Conservation (phyloP, 2,329 filamentous ascomycete genomes). For the Scedosporium dehoogii region DNA sequence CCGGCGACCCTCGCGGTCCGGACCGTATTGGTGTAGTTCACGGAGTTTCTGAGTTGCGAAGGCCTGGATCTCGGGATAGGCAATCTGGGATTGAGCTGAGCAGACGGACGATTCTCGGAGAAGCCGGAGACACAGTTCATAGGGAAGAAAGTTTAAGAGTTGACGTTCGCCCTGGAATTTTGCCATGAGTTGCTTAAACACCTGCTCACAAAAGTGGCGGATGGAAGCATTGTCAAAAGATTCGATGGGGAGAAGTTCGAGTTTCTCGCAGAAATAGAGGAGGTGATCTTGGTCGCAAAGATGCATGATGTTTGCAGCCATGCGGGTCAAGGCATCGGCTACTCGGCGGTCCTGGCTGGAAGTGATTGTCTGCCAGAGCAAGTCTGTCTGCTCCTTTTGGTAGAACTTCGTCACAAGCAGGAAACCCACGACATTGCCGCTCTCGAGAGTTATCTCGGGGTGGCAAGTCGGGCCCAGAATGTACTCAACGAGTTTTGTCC, state of each 20-base stretch:
- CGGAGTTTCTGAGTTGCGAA: slow-evolving; percentile 54
- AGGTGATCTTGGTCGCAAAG: slow-evolving; percentile 40
- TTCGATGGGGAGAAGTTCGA: slow-evolving; percentile 53
- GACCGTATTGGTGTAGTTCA: slow-evolving; percentile 47
- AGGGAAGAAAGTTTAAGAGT: slow-evolving; percentile 30
- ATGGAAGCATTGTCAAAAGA: slow-evolving; percentile 48
- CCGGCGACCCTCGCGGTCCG: slow-evolving; percentile 43
- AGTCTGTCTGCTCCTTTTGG: slow-evolving; percentile 60
- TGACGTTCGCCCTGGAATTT: slow-evolving; percentile 29
- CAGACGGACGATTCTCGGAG: slow-evolving; percentile 60
- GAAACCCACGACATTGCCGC: slow-evolving; percentile 78
- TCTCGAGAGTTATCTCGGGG: slow-evolving; percentile 75
- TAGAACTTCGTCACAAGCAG: slow-evolving; percentile 72
- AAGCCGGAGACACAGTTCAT: slow-evolving; percentile 51
- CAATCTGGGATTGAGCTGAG: slow-evolving; percentile 40
- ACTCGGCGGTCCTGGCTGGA: slow-evolving; percentile 76
- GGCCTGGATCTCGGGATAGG: slow-evolving; percentile 51
- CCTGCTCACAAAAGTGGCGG: slow-evolving; percentile 48
- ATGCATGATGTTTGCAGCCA: slow-evolving; percentile 41
- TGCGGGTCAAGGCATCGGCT: slow-evolving; percentile 66
- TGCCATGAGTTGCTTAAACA: slow-evolving; percentile 39
- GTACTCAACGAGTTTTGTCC: slow-evolving; percentile 69
- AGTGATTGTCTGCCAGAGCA: slow-evolving; percentile 74
- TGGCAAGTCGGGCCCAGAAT: slow-evolving; percentile 86
- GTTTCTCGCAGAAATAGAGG: slow-evolving; percentile 61